phyloP scores from a whole-genome alignment of 768 basidiomycete genomes.

The Suillus decipiens region DNA sequence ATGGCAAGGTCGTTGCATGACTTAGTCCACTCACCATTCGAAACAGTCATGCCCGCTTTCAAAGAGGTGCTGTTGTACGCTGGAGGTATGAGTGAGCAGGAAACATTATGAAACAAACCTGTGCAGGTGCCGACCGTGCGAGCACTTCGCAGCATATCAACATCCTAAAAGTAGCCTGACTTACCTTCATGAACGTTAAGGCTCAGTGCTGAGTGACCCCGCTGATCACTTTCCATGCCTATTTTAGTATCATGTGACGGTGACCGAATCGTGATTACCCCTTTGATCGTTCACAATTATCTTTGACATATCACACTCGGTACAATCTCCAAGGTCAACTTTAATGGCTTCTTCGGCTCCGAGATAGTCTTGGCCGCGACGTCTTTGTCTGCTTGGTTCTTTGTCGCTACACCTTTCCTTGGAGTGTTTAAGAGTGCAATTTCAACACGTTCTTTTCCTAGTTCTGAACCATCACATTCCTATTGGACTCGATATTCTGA shows the following conservation, averaged over 20 bases:
- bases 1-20: not conserved
- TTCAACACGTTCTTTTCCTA: not conserved
- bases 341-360: not conserved
- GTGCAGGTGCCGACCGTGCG: slow-evolving; percentile 52
- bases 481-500: not conserved
- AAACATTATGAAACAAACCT: slow-evolving; percentile 19
- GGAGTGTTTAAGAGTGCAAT: not conserved
- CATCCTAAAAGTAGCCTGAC: not conserved
- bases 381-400: not conserved
- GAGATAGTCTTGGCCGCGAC: not conserved
- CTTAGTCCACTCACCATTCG: slow-evolving; percentile 58
- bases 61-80: slow-evolving; percentile 71
- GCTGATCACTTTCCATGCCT: slow-evolving; percentile 92
- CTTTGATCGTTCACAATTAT: not conserved
- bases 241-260: not conserved
- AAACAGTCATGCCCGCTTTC: slow-evolving; percentile 86
- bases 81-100: slow-evolving; percentile 21
- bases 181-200: slow-evolving; percentile 88
- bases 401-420: not conserved
- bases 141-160: slow-evolving; percentile 40
- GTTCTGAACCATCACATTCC: not conserved
- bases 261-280: not conserved
- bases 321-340: not conserved
- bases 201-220: slow-evolving; percentile 68
- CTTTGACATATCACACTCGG: slow-evolving; percentile 1